phyloP scores from a whole-genome alignment of 805 yeast genomes.

The Yarrowia sp. region DNA sequence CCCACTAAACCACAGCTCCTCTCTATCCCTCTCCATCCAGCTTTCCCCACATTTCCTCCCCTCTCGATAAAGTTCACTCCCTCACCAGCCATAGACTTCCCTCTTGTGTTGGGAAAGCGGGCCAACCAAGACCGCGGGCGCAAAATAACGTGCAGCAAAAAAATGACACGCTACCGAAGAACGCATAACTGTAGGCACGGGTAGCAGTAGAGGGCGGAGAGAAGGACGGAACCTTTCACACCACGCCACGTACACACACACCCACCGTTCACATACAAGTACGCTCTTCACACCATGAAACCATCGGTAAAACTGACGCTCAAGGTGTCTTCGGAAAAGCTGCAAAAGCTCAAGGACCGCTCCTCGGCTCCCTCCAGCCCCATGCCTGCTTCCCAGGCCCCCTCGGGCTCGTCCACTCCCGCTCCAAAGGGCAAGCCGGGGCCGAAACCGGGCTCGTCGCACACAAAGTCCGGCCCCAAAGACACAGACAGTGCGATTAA shows the following conservation, averaged over 20 bases:
- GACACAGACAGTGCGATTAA: slow-evolving; percentile 48
- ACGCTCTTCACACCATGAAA: too few species aligned
- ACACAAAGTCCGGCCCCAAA: slow-evolving; percentile 44
- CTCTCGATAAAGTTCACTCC: neutral
- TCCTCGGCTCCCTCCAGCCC: slow-evolving; percentile 35
- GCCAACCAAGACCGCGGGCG: neutral
- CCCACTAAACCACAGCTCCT: too few species aligned
- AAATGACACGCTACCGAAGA: neutral
- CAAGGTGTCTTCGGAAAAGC: slow-evolving; percentile 42
- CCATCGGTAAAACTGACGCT: slow-evolving; percentile 35
- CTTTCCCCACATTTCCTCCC: too few species aligned
- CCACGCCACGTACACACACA: neutral
- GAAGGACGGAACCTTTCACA: neutral
- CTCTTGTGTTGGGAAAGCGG: too few species aligned
- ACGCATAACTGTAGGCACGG: neutral
- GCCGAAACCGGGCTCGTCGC: slow-evolving; percentile 29
- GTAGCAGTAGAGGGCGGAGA: too few species aligned
- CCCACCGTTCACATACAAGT: too few species aligned
- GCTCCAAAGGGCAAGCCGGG: slow-evolving; percentile 39
- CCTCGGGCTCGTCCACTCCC: slow-evolving; percentile 37
- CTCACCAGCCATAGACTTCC: too few species aligned
- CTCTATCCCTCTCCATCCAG: too few species aligned
- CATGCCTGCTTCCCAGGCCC: slow-evolving; percentile 4
- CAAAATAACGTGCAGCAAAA: slow-evolving; percentile 28
- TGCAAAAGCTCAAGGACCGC: slow-evolving; percentile 40